Conservation (phyloP, 306 rosid genomes). For the Quercus agrifolia region DNA sequence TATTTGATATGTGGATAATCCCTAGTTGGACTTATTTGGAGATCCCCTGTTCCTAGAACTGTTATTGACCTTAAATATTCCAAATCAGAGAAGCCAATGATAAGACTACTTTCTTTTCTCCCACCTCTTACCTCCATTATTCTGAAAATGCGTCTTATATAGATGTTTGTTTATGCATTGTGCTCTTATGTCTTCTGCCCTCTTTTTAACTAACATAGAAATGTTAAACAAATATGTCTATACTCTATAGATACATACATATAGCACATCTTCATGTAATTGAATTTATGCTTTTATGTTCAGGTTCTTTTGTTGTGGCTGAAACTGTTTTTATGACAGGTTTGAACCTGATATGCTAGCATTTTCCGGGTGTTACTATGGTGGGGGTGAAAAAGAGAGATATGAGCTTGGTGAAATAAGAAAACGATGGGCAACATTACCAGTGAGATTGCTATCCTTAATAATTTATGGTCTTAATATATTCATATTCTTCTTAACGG, state of each 20-base stretch:
- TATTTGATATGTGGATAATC: background rate
- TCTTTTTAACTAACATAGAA: background rate
- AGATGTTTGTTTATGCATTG: background rate
- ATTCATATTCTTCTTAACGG: background rate
- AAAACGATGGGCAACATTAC: slow-evolving; percentile 95
- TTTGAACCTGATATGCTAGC: slow-evolving; percentile 99
- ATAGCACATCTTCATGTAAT: background rate
- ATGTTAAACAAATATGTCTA: background rate
- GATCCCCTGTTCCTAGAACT: background rate
- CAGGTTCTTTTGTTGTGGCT: slow-evolving; percentile 24
- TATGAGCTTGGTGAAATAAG: slow-evolving; percentile 88
- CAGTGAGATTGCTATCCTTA: slow-evolving; percentile 58
- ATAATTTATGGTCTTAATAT: slow-evolving; percentile 10
- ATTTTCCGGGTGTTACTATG: slow-evolving; percentile 97
- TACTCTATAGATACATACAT: background rate
- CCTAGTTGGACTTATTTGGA: background rate
- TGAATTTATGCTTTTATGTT: slow-evolving; percentile 7
- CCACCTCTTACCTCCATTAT: background rate
- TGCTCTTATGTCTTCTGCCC: background rate
- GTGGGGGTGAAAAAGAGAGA: slow-evolving; percentile 97
- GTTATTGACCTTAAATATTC: background rate
- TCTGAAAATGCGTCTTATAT: background rate
- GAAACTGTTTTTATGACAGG: slow-evolving; percentile 52
- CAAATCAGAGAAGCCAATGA: background rate
- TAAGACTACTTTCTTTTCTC: background rate